Percentiles rank a stretch among this genome's conserved stretches.
phyloP scores from a whole-genome alignment of 257 asterid genomes.

The Solanum chiquidenum region DNA sequence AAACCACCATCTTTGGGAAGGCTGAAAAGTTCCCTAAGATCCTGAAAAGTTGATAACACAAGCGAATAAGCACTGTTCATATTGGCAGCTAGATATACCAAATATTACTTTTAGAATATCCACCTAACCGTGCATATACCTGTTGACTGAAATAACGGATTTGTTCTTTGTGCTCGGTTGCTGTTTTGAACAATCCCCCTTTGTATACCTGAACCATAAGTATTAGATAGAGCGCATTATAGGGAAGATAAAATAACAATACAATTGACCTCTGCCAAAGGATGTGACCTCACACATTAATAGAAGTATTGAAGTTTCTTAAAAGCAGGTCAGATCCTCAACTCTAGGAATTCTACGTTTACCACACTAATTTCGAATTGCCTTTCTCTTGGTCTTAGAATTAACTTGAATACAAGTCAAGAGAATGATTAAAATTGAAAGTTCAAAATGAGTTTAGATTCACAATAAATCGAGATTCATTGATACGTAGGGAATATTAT shows the following conservation, averaged over 20 bases:
- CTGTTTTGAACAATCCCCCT: slow-evolving; percentile 95
- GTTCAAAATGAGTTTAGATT: neutral
- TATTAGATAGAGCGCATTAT: neutral
- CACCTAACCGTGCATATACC: slow-evolving; percentile 18
- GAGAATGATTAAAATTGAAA: neutral
- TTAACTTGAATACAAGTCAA: neutral
- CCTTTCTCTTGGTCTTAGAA: neutral
- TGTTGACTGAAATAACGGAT: slow-evolving; percentile 86
- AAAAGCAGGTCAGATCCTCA: neutral
- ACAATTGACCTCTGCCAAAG: neutral
- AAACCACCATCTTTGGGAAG: slow-evolving; percentile 86
- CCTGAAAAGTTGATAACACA: slow-evolving; percentile 34
- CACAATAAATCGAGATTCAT: neutral
- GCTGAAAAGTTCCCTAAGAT: slow-evolving; percentile 70
- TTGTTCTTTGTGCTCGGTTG: slow-evolving; percentile 91
- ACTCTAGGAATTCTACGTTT: neutral
- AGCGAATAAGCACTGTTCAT: neutral
- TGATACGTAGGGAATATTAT: neutral
- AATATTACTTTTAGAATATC: neutral
- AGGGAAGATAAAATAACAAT: neutral
- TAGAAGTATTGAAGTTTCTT: neutral
- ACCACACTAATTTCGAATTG: neutral
- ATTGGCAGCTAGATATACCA: neutral
- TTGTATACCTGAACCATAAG: slow-evolving; percentile 62
- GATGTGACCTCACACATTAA: neutral